Percentiles rank a stretch among this genome's conserved stretches.
phyloP scores from a whole-genome alignment of 2,329 filamentous ascomycete genomes.

The Xylariales sp. region DNA sequence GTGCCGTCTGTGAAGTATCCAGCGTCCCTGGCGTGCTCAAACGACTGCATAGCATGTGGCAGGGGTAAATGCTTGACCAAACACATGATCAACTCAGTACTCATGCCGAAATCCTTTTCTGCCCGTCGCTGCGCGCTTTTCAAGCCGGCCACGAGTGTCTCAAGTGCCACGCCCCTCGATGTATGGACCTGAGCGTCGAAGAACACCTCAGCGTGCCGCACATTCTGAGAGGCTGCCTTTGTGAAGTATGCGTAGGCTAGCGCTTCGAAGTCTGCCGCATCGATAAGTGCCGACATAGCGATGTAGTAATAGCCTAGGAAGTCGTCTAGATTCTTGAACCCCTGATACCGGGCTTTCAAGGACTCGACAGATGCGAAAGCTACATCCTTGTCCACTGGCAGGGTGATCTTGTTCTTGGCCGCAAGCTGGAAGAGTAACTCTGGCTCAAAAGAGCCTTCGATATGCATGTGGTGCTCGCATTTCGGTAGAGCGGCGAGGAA shows the following conservation, averaged over 20 bases:
- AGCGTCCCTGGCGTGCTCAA: slow-evolving; percentile 33
- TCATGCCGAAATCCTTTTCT: slow-evolving; percentile 57
- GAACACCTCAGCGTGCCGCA: slow-evolving; percentile 72
- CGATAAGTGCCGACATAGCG: slow-evolving; percentile 65
- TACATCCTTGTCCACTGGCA: slow-evolving; percentile 53
- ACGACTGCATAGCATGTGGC: slow-evolving; percentile 46
- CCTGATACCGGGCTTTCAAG: slow-evolving; percentile 58
- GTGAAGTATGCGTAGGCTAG: slow-evolving; percentile 69
- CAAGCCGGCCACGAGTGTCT: slow-evolving; percentile 61
- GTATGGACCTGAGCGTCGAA: slow-evolving; percentile 78
- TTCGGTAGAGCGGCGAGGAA: slow-evolving; percentile 67
- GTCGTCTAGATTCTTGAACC: slow-evolving; percentile 68
- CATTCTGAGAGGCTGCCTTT: slow-evolving; percentile 57
- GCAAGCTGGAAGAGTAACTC: slow-evolving; percentile 66
- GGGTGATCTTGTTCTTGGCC: slow-evolving; percentile 56
- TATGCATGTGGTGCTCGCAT: slow-evolving; percentile 77
- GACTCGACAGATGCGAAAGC: slow-evolving; percentile 58
- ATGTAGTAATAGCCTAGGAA: slow-evolving; percentile 77
- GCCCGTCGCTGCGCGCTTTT: slow-evolving; percentile 55
- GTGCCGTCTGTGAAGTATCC: slow-evolving; percentile 47
- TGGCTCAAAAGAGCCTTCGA: slow-evolving; percentile 71
- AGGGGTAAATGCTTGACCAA: slow-evolving; percentile 67
- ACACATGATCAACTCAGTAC: slow-evolving; percentile 64
- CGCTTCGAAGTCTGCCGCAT: slow-evolving; percentile 64
- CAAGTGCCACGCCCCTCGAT: slow-evolving; percentile 56